Evolutionary conservation across 352 stramenopile species (phyloP), one percentile per base, ranked within the genome.

Genomic region (Pythium aquatile): DNA sequence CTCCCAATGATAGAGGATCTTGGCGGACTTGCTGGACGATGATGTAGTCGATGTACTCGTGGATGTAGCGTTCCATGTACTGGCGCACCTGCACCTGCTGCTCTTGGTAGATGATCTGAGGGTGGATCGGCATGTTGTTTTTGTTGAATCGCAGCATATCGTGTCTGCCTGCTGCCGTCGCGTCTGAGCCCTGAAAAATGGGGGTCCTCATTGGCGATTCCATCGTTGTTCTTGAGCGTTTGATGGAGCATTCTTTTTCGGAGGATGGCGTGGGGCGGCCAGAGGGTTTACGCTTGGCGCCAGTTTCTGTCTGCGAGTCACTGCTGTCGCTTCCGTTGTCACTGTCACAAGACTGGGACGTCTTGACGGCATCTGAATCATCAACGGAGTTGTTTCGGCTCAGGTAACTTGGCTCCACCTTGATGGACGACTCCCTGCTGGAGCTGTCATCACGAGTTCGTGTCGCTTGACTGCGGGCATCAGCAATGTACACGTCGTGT

Each of bases 271-370:
- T 35, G 14, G 35, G 4, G 13, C 37, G 52, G 8, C 14, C 33
- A 9, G 66, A 39, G 55, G 80, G 69, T 53, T 88, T 90, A 35
- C 77, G 72, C 62, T 62, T 72, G 11, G 65, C 55, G 30, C 68
- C 76, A 3, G 55, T 48, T 42, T 89, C 84, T 0, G 76, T 85
- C 51, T 78, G 74, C 5, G 77, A 85, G 48, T 88, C 79, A 30
- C 76, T 88, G 26, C 72, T 74, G 14, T 86, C 78, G 28, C 87
- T 78, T 28, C 68, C 83, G 61, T 81, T 78, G 49, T 90, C 80
- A 40, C 72, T 89, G 32, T 90, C 80, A 24, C 74, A 87, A 0
- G 84, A 87, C 61, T 88, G 74, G 2, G 84, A 76, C 8, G 78
- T 87, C 60, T 83, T 83, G 47, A 78, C 14, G 5, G 14, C 33